Conservation (phyloP, 1,284 basidiomycete species). For the Rhizopogon parksii region DNA sequence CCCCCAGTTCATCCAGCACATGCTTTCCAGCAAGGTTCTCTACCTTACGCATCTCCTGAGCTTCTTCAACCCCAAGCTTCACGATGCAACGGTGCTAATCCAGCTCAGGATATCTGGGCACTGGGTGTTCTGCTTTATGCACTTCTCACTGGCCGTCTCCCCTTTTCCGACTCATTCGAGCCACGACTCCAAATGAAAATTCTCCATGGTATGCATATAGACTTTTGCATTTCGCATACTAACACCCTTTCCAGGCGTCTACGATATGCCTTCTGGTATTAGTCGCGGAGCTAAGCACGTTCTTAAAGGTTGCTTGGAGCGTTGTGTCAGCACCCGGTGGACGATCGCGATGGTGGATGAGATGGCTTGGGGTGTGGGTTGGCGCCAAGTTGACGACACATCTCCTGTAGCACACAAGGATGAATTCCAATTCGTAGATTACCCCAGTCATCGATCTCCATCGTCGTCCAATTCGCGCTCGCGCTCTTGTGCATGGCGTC, state of each 20-base stretch:
- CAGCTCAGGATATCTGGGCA: slow-evolving; percentile 92
- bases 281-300: slow-evolving; percentile 68
- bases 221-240: slow-evolving; percentile 1
- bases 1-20: slow-evolving; percentile 24
- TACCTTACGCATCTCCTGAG: slow-evolving; percentile 86
- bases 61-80: slow-evolving; percentile 44
- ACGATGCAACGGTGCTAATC: slow-evolving; percentile 33
- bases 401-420: slow-evolving; percentile 24
- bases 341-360: slow-evolving; percentile 68
- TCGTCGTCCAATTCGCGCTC: slow-evolving; percentile 15
- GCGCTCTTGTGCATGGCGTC: slow-evolving; percentile 9
- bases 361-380: slow-evolving; percentile 75
- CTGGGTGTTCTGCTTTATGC: slow-evolving; percentile 83
- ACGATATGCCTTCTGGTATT: slow-evolving; percentile 50
- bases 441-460: slow-evolving; percentile 6
- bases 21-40: slow-evolving; percentile 72
- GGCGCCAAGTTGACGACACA: slow-evolving; percentile 39
- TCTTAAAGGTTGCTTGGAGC: slow-evolving; percentile 69
- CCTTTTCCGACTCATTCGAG: slow-evolving; percentile 84
- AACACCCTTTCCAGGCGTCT: slow-evolving; percentile 41
- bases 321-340: slow-evolving; percentile 58
- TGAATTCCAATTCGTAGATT: slow-evolving; percentile 25
- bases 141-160: slow-evolving; percentile 72
- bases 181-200: slow-evolving; percentile 89
- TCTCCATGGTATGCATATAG: slow-evolving; percentile 57